Evolutionary conservation across 1,284 basidiomycete genomes (phyloP), one percentile per base, ranked within the genome.

Genomic region (Crucibulum parvulum): DNA sequence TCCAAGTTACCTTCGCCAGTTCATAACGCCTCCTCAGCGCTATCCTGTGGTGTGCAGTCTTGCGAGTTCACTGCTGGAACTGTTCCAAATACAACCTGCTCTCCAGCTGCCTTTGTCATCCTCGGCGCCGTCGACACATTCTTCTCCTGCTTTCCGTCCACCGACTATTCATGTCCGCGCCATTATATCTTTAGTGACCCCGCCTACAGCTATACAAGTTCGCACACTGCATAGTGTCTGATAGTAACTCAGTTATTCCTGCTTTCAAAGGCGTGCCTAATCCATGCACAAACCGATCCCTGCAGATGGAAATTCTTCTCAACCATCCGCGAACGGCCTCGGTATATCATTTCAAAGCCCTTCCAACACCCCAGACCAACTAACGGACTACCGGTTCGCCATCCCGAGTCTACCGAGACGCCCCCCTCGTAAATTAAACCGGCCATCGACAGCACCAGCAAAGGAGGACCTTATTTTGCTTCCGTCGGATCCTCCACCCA

Each of bases 371-470:
- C 24, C n/a, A 15, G 31, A 24, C 24, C 53, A 18, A 1, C 38
- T 10, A 34, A 13, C 10, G 37, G 35, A 15, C 36, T 16, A 36
- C 24, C n/a, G 46, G 24, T 1, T 41, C 8, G 54, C 56, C 6
- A 43, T 54, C n/a, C 51, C 51, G 9, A 63, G 62, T 35, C 65
- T 59, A 24, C 64, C 66, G 53, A 66, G 63, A 62, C 72, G 67
- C 38, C 69, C 68, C 60, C 66, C 59, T 55, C 74, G 73, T 37
- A 77, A 72, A 61, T 66, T 64, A 1, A 62, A 70, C 46, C 78
- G 86, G 61, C 87, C 86, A 18, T 83, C 85, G 1, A 87, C 86
- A 11, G 80, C 85, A 1, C 82, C 84, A 45, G 72, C 75, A n/a
- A 67, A 75, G 9, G 81, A 83, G 13, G 68, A 69, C 37, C 39